phyloP scores from a whole-genome alignment of 495 filamentous ascomycete species.

The Terfezia boudieri region DNA sequence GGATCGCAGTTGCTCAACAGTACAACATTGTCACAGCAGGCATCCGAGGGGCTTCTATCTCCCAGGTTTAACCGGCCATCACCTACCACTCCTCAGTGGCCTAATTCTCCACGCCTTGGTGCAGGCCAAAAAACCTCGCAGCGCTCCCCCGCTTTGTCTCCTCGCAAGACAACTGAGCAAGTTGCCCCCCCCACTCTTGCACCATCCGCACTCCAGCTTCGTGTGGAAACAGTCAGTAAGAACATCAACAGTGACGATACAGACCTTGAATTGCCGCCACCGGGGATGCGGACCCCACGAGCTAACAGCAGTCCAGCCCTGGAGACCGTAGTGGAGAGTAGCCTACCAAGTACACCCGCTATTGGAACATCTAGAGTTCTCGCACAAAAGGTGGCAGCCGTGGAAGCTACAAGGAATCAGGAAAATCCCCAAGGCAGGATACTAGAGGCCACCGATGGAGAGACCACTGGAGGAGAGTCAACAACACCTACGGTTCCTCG shows the following conservation, averaged over 20 bases:
- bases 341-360: slow-evolving; percentile 52
- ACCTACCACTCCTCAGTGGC: slow-evolving; percentile 14
- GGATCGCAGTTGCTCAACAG: not conserved
- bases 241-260: slow-evolving; percentile 25
- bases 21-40: not conserved
- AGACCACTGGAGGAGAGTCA: slow-evolving; percentile 19
- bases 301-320: slow-evolving; percentile 47
- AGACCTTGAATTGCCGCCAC: slow-evolving; percentile 24
- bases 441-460: slow-evolving; percentile 16
- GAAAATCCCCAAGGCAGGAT: slow-evolving; percentile 16
- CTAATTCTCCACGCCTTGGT: slow-evolving; percentile 11
- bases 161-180: slow-evolving; percentile 22
- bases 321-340: slow-evolving; percentile 85
- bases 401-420: slow-evolving; percentile 20
- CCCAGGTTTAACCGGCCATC: slow-evolving; percentile 14
- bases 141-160: slow-evolving; percentile 14
- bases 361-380: slow-evolving; percentile 28
- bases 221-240: slow-evolving; percentile 5
- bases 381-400: slow-evolving; percentile 27
- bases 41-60: slow-evolving; percentile 4
- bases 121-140: not conserved
- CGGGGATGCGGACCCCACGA: slow-evolving; percentile 43
- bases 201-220: slow-evolving; percentile 19
- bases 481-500: slow-evolving; percentile 17
- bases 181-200: slow-evolving; percentile 26